These are phyloP conservation scores for Anthracocystis walkeri DNA, from an alignment of 1,284 basidiomycete species.

Conservation along the genomic window DNA sequence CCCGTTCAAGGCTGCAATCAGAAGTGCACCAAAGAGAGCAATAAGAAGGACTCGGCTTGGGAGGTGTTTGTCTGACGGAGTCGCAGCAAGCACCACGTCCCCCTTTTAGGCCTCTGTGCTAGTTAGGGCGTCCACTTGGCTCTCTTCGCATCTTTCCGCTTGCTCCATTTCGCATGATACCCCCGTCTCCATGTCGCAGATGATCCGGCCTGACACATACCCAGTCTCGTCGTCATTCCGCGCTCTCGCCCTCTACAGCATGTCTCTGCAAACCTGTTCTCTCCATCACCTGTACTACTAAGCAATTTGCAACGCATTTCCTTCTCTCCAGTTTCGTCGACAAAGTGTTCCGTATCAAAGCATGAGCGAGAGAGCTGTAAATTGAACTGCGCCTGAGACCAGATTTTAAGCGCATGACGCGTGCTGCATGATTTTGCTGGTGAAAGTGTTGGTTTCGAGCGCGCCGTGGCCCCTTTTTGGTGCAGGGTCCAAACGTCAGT, in stretches of 20 bases:
- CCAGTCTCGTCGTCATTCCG: neutral
- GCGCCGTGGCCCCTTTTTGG: neutral
- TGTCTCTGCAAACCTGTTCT: conserved; percentile 1
- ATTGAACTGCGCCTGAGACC: no score
- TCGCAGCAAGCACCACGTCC: neutral
- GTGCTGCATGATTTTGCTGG: conserved; percentile 6
- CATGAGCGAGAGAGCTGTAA: neutral
- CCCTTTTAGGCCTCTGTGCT: no score
- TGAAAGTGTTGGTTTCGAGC: conserved; percentile 2
- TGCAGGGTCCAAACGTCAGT: neutral
- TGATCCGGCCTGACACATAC: neutral
- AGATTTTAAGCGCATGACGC: neutral
- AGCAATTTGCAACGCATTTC: conserved; percentile 9
- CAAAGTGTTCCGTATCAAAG: neutral
- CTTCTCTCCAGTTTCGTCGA: neutral
- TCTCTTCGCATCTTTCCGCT: neutral
- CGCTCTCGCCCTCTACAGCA: conserved; percentile 4
- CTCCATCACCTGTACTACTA: conserved; percentile 36
- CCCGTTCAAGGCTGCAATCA: conserved; percentile 61
- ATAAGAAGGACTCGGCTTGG: conserved; percentile 48
- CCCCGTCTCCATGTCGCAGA: neutral
- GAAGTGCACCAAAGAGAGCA: conserved; percentile 53
- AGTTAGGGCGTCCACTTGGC: neutral
- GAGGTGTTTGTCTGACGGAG: conserved; percentile 23
- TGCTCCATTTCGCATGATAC: conserved; percentile 10